Evolutionary conservation across 192 early-diverging fungal species (phyloP).

Genomic region (Rhizophagus sp.): DNA sequence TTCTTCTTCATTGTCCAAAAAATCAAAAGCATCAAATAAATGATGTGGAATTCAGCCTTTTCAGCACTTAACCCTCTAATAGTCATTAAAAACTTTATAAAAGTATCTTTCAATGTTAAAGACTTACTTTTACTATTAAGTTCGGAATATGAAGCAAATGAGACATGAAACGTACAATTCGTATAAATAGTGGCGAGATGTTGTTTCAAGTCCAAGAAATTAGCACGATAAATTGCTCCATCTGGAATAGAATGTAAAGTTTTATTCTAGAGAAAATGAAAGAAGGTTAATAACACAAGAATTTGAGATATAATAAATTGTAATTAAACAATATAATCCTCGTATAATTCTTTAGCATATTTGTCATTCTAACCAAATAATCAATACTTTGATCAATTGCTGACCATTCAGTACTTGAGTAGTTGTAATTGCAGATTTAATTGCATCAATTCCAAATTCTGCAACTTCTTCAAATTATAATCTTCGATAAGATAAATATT

Average conservation of each 20-base stretch:
- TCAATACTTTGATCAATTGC: constrained; percentile 81
- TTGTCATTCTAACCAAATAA: constrained; percentile 70
- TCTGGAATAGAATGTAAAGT: constrained; percentile 61
- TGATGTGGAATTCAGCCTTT: constrained; percentile 67
- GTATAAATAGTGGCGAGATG: constrained; percentile 39
- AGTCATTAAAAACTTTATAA: constrained; percentile 82
- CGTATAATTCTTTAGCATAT: constrained; percentile 52
- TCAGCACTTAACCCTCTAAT: constrained; percentile 82
- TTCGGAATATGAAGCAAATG: constrained; percentile 61
- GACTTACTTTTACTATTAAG: constrained; percentile 77
- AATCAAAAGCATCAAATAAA: constrained; percentile 50
- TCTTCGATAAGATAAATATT: constrained; percentile 89
- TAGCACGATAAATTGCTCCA: constrained; percentile 45
- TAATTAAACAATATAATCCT: constrained; percentile 39
- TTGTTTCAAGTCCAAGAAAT: constrained; percentile 54
- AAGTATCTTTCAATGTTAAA: constrained; percentile 74
- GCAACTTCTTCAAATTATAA: constrained; percentile 58
- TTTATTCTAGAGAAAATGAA: constrained; percentile 18
- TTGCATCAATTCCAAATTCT: constrained; percentile 59
- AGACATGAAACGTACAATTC: constrained; percentile 49
- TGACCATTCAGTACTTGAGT: constrained; percentile 74
- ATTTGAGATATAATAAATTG: neutral
- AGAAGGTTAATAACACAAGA: neutral
- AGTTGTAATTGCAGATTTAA: constrained; percentile 73
- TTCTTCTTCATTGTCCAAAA: constrained; percentile 40